Conservation (phyloP, 257 asterid species). For the Solanum dulcamara region DNA sequence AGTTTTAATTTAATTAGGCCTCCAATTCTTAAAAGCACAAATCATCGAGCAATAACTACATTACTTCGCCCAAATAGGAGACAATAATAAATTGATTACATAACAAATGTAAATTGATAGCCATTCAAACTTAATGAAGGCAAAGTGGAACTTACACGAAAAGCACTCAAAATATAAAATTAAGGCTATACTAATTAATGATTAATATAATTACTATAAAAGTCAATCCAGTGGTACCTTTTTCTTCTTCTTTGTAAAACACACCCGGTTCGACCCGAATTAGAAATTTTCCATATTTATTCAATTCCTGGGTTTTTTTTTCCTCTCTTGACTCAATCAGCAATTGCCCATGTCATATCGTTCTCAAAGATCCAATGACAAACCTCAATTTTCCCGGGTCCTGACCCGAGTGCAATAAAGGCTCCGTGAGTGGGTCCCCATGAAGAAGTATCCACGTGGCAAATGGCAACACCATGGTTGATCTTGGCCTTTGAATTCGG, state of each 20-base stretch:
- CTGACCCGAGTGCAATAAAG: slow-evolving; percentile 57
- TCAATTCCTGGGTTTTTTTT: background rate
- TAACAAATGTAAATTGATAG: background rate
- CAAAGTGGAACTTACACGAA: slow-evolving; percentile 1
- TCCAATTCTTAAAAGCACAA: background rate
- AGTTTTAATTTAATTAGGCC: no score
- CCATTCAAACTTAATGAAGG: background rate
- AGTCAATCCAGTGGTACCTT: slow-evolving; percentile 43
- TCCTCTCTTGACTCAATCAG: slow-evolving; percentile 18
- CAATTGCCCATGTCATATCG: slow-evolving; percentile 75
- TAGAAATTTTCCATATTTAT: background rate
- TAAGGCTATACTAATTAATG: slow-evolving; percentile 18
- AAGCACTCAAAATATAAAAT: background rate
- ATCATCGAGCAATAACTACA: background rate
- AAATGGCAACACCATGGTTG: slow-evolving; percentile 77
- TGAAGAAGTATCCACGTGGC: slow-evolving; percentile 65
- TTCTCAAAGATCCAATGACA: slow-evolving; percentile 92
- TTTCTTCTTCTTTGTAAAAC: slow-evolving; percentile 18
- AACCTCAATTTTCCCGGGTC: slow-evolving; percentile 81
- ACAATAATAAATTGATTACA: slow-evolving; percentile 1
- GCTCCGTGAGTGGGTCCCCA: slow-evolving; percentile 93
- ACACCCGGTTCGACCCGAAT: slow-evolving; percentile 30
- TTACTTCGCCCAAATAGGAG: background rate
- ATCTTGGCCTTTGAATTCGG: slow-evolving; percentile 36
- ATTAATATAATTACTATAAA: background rate